Percentiles rank a stretch among this genome's conserved stretches.
Conservation (phyloP, 148 eudicot species). For the Diospyros lotus region DNA sequence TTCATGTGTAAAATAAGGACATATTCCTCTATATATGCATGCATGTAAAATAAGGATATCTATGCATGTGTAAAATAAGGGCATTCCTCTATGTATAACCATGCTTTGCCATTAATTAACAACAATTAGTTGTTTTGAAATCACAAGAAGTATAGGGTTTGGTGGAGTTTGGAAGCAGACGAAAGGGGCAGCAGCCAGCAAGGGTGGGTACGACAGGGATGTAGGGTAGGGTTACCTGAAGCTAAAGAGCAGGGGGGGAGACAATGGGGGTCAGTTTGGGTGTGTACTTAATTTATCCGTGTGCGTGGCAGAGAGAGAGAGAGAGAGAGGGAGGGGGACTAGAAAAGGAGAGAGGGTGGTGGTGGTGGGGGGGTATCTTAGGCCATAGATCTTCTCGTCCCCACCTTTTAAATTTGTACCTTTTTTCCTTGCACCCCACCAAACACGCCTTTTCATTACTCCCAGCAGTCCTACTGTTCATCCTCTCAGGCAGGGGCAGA, state of each 20-base stretch:
- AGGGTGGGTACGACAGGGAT: background rate
- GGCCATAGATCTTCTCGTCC: slow-evolving; percentile 25
- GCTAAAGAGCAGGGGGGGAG: background rate
- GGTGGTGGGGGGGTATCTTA: slow-evolving; percentile 13
- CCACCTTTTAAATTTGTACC: slow-evolving; percentile 16
- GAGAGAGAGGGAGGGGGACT: background rate
- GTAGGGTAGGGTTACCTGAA: slow-evolving; percentile 4
- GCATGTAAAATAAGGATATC: no score
- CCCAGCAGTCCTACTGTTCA: background rate
- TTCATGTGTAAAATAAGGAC: no score
- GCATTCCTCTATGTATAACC: no score
- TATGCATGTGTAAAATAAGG: no score
- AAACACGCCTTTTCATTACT: slow-evolving; percentile 6
- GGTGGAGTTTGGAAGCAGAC: background rate
- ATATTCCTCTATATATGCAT: no score
- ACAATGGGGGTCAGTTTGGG: slow-evolving; percentile 1
- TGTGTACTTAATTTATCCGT: background rate
- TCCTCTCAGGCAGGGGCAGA: background rate
- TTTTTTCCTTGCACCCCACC: background rate
- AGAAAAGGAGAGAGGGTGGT: background rate
- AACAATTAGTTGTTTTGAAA: no score
- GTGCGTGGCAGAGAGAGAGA: no score
- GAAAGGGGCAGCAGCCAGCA: background rate
- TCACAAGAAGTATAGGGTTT: background rate
- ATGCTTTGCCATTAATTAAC: no score